Conservation (phyloP, 129 eudicot species). For the Flaveria linearis region DNA sequence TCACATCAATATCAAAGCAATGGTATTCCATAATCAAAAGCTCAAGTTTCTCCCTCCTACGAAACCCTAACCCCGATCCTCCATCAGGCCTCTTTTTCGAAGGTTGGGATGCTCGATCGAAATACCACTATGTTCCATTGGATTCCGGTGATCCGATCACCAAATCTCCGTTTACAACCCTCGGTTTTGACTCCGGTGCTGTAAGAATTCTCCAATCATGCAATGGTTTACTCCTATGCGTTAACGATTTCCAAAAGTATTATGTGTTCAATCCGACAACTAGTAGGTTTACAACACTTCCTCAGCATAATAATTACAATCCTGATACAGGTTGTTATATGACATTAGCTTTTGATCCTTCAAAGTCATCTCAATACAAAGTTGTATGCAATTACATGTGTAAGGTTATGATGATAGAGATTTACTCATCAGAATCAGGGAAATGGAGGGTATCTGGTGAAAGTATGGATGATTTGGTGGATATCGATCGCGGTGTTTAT, state of each 20-base stretch:
- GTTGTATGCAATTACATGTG: constrained; percentile 31
- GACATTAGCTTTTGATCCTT: constrained; percentile 42
- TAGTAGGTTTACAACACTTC: constrained; percentile 25
- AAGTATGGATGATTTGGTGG: constrained; percentile 37
- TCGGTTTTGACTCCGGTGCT: constrained; percentile 28
- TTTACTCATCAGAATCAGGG: constrained; percentile 33
- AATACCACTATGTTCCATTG: constrained; percentile 34
- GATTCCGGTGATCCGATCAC: constrained; percentile 7
- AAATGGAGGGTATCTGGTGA: constrained; percentile 29
- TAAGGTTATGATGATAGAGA: constrained; percentile 26
- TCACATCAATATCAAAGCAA: constrained; percentile 37
- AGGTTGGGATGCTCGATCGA: constrained; percentile 42
- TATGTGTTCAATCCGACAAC: constrained; percentile 45
- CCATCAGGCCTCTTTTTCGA: constrained; percentile 34
- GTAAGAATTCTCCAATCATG: constrained; percentile 37
- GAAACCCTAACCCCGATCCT: constrained; percentile 29
- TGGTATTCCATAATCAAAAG: constrained; percentile 36
- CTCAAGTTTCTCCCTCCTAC: constrained; percentile 3
- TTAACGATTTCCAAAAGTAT: constrained; percentile 29
- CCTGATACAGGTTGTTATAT: constrained; percentile 29
- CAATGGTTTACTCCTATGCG: constrained; percentile 43
- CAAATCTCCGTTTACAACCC: constrained; percentile 33
- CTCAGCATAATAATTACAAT: constrained; percentile 27
- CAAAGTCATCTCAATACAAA: constrained; percentile 34
- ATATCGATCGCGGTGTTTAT: constrained; percentile 36